Evolutionary conservation across 768 basidiomycete genomes (phyloP), one percentile per base, ranked within the genome.

Genomic region (Serendipita sp.): DNA sequence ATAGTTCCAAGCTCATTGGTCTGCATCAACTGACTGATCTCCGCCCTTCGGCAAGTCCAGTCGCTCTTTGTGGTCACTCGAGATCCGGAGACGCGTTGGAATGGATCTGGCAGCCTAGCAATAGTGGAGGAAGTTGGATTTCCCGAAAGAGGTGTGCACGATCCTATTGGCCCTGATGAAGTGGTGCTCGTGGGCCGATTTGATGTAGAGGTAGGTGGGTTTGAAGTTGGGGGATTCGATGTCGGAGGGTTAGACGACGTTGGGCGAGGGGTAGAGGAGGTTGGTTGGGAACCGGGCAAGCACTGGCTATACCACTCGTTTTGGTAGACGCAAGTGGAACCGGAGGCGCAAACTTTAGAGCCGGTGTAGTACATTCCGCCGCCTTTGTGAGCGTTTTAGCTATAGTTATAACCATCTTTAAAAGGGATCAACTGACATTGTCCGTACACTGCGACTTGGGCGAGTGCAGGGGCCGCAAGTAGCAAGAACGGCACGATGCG

Each of bases 1-100:
- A 82, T 72, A 0, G 75, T 76, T 7, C 83, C 83, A 3, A 78
- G 74, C 71, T 84, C 82, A 69, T 81, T 80, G 18, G 73, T 74
- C 69, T 83, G 80, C 69, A 84, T 71, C 28, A 83, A 74, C 34
- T 78, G 71, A 62, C 68, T 71, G 68, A 83, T 78, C 70, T 84
- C 80, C 4, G 74, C 72, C 18, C 77, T 76, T 30, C 81, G 78
- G 70, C 82, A 84, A 3, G 73, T 73, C 77, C 79, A 84, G 65
- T 82, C 78, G 3, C 70, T 77, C 48, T 75, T 74, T 54, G 78
- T 79, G 16, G 72, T 67, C 15, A 79, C 78, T 24, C 74, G 72
- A 3, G 74, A 68, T 3, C 81, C 81, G 66, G 76, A 73, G 34
- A 76, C 69, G 71, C 81, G 81, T 2, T 74, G 74, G 77, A 84